Base-by-base conservation (phyloP, 1,284 basidiomycete species). In the Leccinum pachyderme region DNA sequence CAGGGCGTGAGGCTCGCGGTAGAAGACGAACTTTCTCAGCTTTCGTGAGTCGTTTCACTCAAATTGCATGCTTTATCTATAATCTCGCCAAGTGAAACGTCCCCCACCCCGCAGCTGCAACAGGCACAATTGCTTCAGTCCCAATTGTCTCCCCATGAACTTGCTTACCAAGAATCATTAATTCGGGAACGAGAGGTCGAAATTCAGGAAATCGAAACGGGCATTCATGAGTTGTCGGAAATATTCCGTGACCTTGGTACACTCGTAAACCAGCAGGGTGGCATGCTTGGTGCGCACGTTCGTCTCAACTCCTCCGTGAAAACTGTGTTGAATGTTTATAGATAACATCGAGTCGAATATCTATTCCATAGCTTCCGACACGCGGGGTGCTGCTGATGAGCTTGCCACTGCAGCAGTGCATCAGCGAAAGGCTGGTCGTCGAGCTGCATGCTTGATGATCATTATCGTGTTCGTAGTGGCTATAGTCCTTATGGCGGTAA, bases 331-430 rank as follows among this genome's bases (percentile, higher is more conserved):
- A 45, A 39, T 47, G n/a, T 43, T 31, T 39, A 1, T 66, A 96
- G 96, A 99, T 70, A 98, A 98, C 66, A 98, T 99, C 68, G 95
- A 98, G 71, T 88, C 87, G 57, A 99, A 99, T 67, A 89, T 99
- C 45, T 88, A 87, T 22, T 89, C 86, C 0, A 90, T 98, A 46
- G 87, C 90, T 0, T 82, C 83, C 13, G 91, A 98, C 69, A 95
- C 93, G 0, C 77, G 83, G 2, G 87, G 86, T 33, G 97, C 95
- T 9, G 87, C 92, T 5, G 84, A 91, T 58, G 95, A 99, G 71
- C 80, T 99, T 46, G 86, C 83, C 2, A 90, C 89, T 11, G 97
- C 97, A 2, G 87, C 93, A 59, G 93, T 94, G 32, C 98, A 98
- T 70, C 97, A 99, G 74, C 84, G 94, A 49, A 96, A 87, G 72